Evolutionary conservation across 495 filamentous ascomycete genomes (phyloP).

Genomic region (Amorphotheca resinae): DNA sequence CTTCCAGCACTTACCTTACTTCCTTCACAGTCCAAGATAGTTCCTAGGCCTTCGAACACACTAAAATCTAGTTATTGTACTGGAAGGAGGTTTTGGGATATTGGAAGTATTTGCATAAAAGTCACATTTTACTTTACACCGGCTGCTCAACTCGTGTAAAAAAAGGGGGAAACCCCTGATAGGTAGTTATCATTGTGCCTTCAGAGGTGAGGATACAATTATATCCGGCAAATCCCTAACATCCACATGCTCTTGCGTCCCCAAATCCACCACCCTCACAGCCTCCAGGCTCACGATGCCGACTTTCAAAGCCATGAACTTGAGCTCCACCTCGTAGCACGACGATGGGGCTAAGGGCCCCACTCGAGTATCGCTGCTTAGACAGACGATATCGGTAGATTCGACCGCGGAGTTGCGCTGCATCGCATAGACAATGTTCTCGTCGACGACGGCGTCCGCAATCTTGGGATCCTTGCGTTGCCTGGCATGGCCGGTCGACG

Average conservation of each 20-base stretch:
- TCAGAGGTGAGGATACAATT: constrained; percentile 28
- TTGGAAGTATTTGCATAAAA: too few relatives aligned
- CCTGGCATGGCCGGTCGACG: constrained; percentile 27
- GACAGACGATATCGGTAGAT: constrained; percentile 58
- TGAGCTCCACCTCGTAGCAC: constrained; percentile 68
- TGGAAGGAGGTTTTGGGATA: too few relatives aligned
- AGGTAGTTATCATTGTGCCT: not conserved
- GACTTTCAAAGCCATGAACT: constrained; percentile 62
- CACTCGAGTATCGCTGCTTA: constrained; percentile 73
- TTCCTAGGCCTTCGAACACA: too few relatives aligned
- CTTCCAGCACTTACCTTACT: too few relatives aligned
- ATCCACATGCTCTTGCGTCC: constrained; percentile 69
- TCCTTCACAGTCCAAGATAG: too few relatives aligned
- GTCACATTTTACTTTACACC: too few relatives aligned
- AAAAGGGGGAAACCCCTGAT: too few relatives aligned
- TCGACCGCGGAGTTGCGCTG: constrained; percentile 65
- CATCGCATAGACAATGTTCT: constrained; percentile 71
- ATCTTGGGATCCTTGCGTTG: constrained; percentile 29
- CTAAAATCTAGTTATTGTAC: too few relatives aligned
- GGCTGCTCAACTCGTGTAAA: too few relatives aligned
- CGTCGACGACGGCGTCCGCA: constrained; percentile 73
- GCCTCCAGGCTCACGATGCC: constrained; percentile 71
- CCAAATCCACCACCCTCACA: constrained; percentile 71
- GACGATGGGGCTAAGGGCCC: constrained; percentile 67
- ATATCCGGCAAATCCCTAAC: constrained; percentile 70